Base-by-base conservation (phyloP, 164 flowering plant genomes). In the Akebia trifoliata region DNA sequence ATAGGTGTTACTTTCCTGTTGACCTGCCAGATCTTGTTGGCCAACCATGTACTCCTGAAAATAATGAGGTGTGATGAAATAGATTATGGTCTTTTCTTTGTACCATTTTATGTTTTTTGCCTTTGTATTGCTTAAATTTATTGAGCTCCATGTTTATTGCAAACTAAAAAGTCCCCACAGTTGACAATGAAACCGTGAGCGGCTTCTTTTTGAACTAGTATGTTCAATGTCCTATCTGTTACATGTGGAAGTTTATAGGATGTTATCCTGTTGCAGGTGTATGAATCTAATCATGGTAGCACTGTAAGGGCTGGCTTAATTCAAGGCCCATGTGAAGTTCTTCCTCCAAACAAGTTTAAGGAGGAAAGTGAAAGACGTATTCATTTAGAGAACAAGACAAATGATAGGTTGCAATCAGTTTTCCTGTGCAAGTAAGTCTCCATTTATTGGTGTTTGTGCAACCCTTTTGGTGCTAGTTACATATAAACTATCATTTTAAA, bases 11-110 rank as follows among this genome's bases (percentile, higher is more conserved):
- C 76, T 77, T 83, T 67, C 88, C 90, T 45, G 57, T 46, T 61
- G 92, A 85, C 68, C 73, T 87, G 69, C 92, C 97, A n/a, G 77
- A 72, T 61, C 75, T 62, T 59, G 84, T 87, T 72, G 84, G 76
- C 36, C 75, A 56, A 30, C 92, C 84, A 21, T 72, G 71, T 65
- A 56, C 80, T 38, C 75, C 86, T 34, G 92, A 85, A 64, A 69
- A 42, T 72, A 74, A 74, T 70, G 90, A 90, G 90, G 97, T 90
- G 54, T 32, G 14, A 35, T 47, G 26, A 18, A 20, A 25, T 26
- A 24, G 29, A 22, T 24, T 38, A 24, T 39, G 32, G 8, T 32
- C 14, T 35, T 8, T 14, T 34, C 15, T 12, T 58, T 20, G 12
- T n/a, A 38, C 22, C n/a, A n/a, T n/a, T n/a, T n/a, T n/a, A n/a